These are phyloP conservation scores for Aspergillus ochraceoroseus DNA, from an alignment of 2,329 filamentous ascomycete species.

Conservation along the genomic window DNA sequence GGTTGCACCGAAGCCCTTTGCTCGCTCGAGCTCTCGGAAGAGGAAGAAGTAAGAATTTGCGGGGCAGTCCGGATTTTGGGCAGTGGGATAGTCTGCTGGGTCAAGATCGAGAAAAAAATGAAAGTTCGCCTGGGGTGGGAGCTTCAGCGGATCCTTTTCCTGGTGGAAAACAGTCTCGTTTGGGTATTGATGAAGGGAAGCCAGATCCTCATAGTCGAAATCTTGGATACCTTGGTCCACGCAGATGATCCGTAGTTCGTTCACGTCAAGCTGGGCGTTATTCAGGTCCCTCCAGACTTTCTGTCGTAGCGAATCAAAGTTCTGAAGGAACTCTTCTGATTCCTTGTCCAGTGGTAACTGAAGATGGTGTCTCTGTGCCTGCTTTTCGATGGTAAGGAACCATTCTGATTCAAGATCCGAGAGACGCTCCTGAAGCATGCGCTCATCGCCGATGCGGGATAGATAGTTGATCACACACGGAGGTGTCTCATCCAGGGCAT, in stretches of 20 bases:
- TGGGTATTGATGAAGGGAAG: neutral
- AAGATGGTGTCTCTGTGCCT: slow-evolving; percentile 10
- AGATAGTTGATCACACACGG: slow-evolving; percentile 20
- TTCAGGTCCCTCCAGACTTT: slow-evolving; percentile 24
- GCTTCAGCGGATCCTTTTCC: slow-evolving; percentile 20
- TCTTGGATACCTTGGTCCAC: slow-evolving; percentile 15
- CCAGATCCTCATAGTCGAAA: slow-evolving; percentile 11
- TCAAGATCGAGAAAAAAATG: neutral
- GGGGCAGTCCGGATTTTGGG: too few species aligned
- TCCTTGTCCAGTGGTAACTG: slow-evolving; percentile 21
- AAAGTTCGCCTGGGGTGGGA: slow-evolving; percentile 17
- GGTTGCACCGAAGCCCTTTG: neutral
- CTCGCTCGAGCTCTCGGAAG: neutral
- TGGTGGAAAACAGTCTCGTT: neutral
- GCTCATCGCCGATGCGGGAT: slow-evolving; percentile 22
- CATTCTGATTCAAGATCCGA: slow-evolving; percentile 21
- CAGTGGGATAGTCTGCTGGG: too few species aligned
- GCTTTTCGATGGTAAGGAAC: slow-evolving; percentile 16
- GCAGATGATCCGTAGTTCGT: slow-evolving; percentile 21
- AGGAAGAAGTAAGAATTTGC: neutral
- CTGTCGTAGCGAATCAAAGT: slow-evolving; percentile 21
- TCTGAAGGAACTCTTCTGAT: slow-evolving; percentile 23
- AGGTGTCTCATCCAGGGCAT: slow-evolving; percentile 8
- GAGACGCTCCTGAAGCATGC: slow-evolving; percentile 24
- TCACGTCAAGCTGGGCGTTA: slow-evolving; percentile 17